Evolutionary conservation across 148 eudicot species (phyloP).

Genomic region (Dianthus caryophyllus): DNA sequence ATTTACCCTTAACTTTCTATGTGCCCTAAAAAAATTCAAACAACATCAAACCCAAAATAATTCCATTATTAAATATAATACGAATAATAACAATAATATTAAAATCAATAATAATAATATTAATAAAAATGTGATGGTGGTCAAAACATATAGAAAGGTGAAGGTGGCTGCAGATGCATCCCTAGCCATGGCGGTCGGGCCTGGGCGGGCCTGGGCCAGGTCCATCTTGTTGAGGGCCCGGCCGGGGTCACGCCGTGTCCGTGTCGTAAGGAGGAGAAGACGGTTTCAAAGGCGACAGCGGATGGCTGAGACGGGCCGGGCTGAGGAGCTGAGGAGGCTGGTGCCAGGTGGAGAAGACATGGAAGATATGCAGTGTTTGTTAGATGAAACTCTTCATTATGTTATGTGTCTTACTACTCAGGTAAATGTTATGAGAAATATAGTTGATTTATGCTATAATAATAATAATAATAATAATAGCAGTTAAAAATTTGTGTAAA

Average conservation of each 20-base stretch:
- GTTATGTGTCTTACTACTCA: slow-evolving; percentile 67
- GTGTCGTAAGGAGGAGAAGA: slow-evolving; percentile 5
- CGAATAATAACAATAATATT: too few species aligned
- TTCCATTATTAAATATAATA: too few species aligned
- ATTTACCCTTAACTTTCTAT: slow-evolving; percentile 49
- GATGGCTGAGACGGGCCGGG: background rate
- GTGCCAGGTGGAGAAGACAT: slow-evolving; percentile 78
- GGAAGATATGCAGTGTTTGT: slow-evolving; percentile 41
- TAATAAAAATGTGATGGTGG: background rate
- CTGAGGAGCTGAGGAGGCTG: slow-evolving; percentile 42
- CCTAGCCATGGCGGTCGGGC: slow-evolving; percentile 60
- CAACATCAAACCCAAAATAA: background rate
- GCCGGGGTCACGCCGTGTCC: slow-evolving; percentile 10
- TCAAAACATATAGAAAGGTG: slow-evolving; percentile 27
- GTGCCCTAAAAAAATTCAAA: slow-evolving; percentile 48
- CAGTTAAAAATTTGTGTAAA: too few species aligned
- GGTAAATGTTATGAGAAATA: slow-evolving; percentile 69
- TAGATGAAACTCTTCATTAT: slow-evolving; percentile 79
- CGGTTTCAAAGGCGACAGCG: background rate
- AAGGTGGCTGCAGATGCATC: slow-evolving; percentile 58
- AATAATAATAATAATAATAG: background rate
- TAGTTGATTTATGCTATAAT: slow-evolving; percentile 43
- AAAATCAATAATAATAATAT: background rate
- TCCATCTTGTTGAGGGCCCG: slow-evolving; percentile 41
- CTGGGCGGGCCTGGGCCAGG: slow-evolving; percentile 63